Evolutionary conservation across 202 grass and related monocot genomes (phyloP), one percentile per base, ranked within the genome.

Genomic region (Miscanthus sacchariflorus): DNA sequence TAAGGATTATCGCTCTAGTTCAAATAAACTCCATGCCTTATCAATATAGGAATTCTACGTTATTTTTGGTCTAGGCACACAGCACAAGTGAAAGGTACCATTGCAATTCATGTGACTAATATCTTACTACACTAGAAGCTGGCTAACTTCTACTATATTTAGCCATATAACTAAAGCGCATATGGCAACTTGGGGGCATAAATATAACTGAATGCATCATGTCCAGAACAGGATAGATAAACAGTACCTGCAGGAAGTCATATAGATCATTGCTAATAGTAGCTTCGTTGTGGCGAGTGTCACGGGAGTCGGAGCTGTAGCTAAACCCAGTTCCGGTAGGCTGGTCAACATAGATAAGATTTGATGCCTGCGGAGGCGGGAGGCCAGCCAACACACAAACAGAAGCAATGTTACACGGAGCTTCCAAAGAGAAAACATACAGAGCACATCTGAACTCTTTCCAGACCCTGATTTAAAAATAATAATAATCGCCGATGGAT

Each of bases 341-440:
- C 89, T 96, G 95, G 77, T 96, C 95, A 78, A 94, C 95, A 70
- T 96, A 94, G 27, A 96, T 91, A 39, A 96, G 84, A 56, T 94
- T 94, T 35, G 92, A 96, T 80, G 85, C 94, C 92, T 94, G 83
- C 46, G 39, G 80, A 67, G 70, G 49, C 63, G 12, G 39, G 80
- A 67, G 70, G 49, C 63, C 14, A 84, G 12, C 8, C 58, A 61
- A 61, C 8, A 61, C 58, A 61, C 58, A 2, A 82, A 42, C 15
- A 76, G 39, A 84, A 24, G 61, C 13, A 3, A 44, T 58, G 68
- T 42, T 59, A 86, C 10, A 39, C 63, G 63, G 33, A 63, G 42
- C 30, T 71, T 14, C 56, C 8, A 83, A 68, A 13, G 19, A 23
- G 1, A 66, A 4, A 7, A 1, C 23, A 74, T 45, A 56, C 12